Conservation (phyloP, 768 basidiomycete species). For the Brasilioporus rufonigricans region DNA sequence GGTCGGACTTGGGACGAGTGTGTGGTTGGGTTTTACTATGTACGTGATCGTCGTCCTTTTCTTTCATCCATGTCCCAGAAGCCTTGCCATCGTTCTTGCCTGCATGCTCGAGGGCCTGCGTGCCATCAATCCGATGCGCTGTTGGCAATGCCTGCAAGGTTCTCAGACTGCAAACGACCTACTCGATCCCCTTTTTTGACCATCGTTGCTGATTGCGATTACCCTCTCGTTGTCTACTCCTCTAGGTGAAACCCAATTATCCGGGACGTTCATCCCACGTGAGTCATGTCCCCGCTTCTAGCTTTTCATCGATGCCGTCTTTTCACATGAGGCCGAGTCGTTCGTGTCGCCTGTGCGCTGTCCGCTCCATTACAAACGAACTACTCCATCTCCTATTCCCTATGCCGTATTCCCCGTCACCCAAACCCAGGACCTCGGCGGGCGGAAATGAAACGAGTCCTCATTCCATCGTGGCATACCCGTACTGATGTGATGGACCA, state of each 20-base stretch:
- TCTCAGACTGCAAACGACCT: not conserved
- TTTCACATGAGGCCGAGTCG: not conserved
- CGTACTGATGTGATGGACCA: not conserved
- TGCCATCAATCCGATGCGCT: not conserved
- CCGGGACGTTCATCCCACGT: slow-evolving; percentile 89
- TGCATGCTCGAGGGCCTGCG: not conserved
- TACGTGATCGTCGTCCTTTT: slow-evolving; percentile 33
- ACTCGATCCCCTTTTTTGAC: not conserved
- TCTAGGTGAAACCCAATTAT: slow-evolving; percentile 81
- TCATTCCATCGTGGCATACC: not conserved
- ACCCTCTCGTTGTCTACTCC: not conserved
- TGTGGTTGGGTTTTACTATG: slow-evolving; percentile 79
- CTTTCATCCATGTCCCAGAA: not conserved
- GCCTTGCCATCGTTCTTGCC: not conserved
- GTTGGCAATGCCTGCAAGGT: not conserved
- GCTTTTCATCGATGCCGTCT: not conserved
- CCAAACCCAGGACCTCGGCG: not conserved
- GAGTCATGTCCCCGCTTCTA: slow-evolving; percentile 32
- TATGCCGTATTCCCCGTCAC: not conserved
- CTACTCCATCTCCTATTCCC: not conserved
- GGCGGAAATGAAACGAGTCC: slow-evolving; percentile 6
- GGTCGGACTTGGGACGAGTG: slow-evolving; percentile 64
- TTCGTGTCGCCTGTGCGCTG: not conserved
- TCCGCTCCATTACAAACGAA: not conserved
- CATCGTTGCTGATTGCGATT: slow-evolving; percentile 1